phyloP scores from a whole-genome alignment of 139 green algal genomes.

The Tetratostichococcus sp. region DNA sequence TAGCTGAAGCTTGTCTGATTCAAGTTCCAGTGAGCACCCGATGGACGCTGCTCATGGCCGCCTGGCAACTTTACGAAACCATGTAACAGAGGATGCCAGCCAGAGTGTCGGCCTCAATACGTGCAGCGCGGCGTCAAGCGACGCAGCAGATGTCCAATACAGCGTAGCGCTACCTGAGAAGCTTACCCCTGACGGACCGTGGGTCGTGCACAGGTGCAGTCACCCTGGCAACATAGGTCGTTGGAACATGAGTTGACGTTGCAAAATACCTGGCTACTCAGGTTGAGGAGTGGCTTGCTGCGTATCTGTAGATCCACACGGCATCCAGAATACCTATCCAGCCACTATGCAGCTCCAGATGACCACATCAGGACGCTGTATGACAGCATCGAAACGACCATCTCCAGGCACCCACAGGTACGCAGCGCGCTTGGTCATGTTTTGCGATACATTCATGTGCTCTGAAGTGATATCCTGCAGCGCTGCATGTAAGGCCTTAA shows the following conservation, averaged over 20 bases:
- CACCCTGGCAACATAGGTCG: conserved; percentile 3
- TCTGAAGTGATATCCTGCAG: background rate
- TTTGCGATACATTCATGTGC: too few species aligned
- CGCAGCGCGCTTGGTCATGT: background rate
- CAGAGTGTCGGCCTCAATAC: background rate
- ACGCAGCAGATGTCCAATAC: conserved; percentile 24
- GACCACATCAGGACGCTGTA: conserved; percentile 84
- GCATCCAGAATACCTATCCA: conserved; percentile 70
- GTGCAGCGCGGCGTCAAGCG: background rate
- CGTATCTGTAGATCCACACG: conserved; percentile 43
- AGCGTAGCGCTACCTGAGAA: conserved; percentile 67
- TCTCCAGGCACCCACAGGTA: conserved; percentile 65
- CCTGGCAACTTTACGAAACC: too few species aligned
- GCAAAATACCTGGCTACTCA: background rate
- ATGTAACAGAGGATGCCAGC: too few species aligned
- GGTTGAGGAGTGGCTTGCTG: background rate
- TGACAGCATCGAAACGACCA: conserved; percentile 78
- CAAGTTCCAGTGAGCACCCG: too few species aligned
- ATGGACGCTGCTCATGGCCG: too few species aligned
- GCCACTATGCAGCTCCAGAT: conserved; percentile 64
- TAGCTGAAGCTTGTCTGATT: too few species aligned
- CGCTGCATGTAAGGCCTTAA: background rate
- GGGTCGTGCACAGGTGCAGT: conserved; percentile 72
- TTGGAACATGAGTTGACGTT: background rate
- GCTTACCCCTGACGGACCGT: conserved; percentile 53